These are phyloP conservation scores for Paramecium sexaurelia DNA, from an alignment of 73 alveolate species.

Conservation along the genomic window DNA sequence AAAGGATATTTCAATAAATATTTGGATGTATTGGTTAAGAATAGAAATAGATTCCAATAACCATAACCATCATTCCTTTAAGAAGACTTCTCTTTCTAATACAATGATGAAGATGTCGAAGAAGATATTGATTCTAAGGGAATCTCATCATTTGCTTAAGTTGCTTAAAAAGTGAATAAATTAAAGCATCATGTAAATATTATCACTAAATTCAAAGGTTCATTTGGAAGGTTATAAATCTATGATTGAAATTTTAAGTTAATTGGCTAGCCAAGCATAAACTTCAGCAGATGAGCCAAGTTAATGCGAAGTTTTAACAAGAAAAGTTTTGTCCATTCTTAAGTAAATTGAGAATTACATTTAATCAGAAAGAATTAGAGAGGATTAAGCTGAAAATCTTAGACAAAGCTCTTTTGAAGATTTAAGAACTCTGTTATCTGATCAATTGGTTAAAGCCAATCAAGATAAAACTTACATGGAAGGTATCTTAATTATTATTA, in stretches of 20 bases:
- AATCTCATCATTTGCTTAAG: constrained; percentile 17
- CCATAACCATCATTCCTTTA: constrained; percentile 46
- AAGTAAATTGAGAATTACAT: constrained; percentile 27
- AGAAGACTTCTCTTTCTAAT: constrained; percentile 27
- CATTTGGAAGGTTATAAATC: constrained; percentile 58
- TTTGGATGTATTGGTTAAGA: constrained; percentile 33
- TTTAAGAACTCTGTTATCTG: background rate
- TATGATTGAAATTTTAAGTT: constrained; percentile 7
- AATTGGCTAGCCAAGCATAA: constrained; percentile 26
- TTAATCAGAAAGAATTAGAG: constrained; percentile 54
- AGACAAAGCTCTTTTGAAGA: background rate
- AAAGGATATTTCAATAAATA: constrained; percentile 48
- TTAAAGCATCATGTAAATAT: constrained; percentile 33
- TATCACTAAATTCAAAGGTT: background rate
- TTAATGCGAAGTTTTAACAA: constrained; percentile 8
- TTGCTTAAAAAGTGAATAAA: constrained; percentile 51
- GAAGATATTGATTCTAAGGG: background rate
- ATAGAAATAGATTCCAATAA: constrained; percentile 26
- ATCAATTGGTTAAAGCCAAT: constrained; percentile 43
- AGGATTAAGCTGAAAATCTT: constrained; percentile 33
- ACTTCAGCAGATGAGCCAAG: constrained; percentile 40
- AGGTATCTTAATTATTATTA: background rate
- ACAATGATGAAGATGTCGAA: background rate
- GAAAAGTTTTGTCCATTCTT: constrained; percentile 25
- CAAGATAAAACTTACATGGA: constrained; percentile 50